These are phyloP conservation scores for Microbotryum intermedium DNA, from an alignment of 1,284 basidiomycete genomes.

Conservation along the genomic window DNA sequence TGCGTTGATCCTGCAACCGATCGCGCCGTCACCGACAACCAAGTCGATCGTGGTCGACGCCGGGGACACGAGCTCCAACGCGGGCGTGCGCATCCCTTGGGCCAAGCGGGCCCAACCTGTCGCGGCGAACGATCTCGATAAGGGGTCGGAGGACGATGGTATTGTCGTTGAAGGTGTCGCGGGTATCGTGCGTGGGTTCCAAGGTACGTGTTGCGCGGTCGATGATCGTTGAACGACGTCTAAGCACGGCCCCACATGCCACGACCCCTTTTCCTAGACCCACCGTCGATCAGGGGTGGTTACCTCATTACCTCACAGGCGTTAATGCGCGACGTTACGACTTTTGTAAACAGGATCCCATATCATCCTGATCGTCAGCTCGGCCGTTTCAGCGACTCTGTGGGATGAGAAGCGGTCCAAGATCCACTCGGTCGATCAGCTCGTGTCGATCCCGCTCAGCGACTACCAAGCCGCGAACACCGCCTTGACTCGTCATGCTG, in stretches of 20 bases:
- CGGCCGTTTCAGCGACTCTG: conserved; percentile 8
- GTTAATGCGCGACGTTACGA: conserved; percentile 35
- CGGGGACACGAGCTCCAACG: neutral
- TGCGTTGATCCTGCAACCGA: conserved; percentile 11
- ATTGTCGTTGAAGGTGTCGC: conserved; percentile 20
- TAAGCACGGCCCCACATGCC: neutral
- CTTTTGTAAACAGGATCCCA: neutral
- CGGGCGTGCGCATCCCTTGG: conserved; percentile 13
- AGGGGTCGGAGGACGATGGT: conserved; percentile 35
- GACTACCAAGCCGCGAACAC: neutral
- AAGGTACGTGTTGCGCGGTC: conserved; percentile 49
- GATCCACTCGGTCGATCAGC: conserved; percentile 3
- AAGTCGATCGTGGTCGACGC: neutral
- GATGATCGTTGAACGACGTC: conserved; percentile 46
- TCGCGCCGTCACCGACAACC: neutral
- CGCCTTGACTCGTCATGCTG: conserved; percentile 25
- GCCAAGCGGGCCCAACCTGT: neutral
- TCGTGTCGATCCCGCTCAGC: conserved; percentile 23
- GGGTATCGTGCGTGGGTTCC: conserved; percentile 44
- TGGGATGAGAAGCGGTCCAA: conserved; percentile 12
- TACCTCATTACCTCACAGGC: too few species aligned
- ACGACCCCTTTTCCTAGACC: too few species aligned
- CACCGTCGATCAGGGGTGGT: too few species aligned
- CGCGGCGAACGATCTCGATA: conserved; percentile 41
- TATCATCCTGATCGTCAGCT: conserved; percentile 14